Base-by-base conservation (phyloP, 768 basidiomycete genomes). In the Mycena rebaudengoi region DNA sequence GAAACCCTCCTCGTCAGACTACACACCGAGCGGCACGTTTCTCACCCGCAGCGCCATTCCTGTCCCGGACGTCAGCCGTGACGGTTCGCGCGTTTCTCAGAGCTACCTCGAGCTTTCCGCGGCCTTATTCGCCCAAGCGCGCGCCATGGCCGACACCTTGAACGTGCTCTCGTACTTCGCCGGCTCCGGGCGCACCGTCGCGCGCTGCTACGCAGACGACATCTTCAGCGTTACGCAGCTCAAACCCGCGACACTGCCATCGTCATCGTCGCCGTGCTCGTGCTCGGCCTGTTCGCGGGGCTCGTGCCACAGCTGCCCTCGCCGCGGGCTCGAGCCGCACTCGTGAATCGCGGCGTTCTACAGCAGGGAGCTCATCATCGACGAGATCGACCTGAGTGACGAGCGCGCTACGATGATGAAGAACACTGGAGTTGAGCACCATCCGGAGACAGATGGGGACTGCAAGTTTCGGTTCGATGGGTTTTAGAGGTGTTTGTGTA, bases 121-220 rank as follows among this genome's bases (percentile, higher is more conserved):
- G 25, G 57, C 65, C 0, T 64, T 62, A n/a, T 80, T 80, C 50
- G 77, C 74, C 2, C 69, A 74, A 48, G 72, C 76, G 23, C 77
- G 78, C 0, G 80, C 73, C 8, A 48, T 76, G n/a, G 75, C 79
- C 3, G 82, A 81, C 53, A 78, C 82, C 0, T 73, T 70, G 44
- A 79, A 80, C 58, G 69, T 82, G 16, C 74, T 83, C 2, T 79
- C 81, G 1, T 83, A 82, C 67, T 76, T 84, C 20, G 73, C 70
- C 5, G 82, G 83, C 7, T 74, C 78, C 7, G 78, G 75, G 1
- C 65, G 72, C 14, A 67, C 72, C 14, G 69, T 81, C 16, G 80
- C 80, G 14, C 74, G 77, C n/a, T 67, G 66, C 7, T 83, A 78
- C 50, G 53, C 67, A 4, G 80, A 83, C 61, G 41, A 54, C 8